A percentile compares a stretch with the other conserved stretches of the same genome.
phyloP scores from a whole-genome alignment of 345 rosid species.

The Salix koriyanagi region DNA sequence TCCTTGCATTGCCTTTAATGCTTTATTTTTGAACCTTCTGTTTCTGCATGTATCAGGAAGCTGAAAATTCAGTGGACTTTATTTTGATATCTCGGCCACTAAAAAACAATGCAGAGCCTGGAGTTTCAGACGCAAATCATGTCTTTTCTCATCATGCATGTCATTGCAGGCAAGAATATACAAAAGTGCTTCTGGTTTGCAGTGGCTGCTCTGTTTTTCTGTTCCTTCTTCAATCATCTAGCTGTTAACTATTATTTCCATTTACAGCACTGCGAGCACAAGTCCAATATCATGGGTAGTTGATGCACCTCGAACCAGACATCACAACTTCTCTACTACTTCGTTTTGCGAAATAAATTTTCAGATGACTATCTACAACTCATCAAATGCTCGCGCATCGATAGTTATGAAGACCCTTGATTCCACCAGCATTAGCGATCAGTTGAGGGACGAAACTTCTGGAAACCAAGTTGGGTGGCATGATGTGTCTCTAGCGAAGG shows the following conservation, averaged over 20 bases:
- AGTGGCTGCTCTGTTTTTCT: conserved; percentile 2
- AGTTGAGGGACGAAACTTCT: conserved; percentile 26
- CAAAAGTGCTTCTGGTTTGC: neutral
- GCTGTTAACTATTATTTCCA: neutral
- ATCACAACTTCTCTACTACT: conserved; percentile 56
- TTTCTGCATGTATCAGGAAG: conserved; percentile 44
- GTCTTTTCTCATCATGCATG: conserved; percentile 78
- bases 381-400: conserved; percentile 42
- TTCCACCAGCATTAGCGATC: conserved; percentile 21
- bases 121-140: conserved; percentile 35
- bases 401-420: conserved; percentile 49
- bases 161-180: conserved; percentile 59
- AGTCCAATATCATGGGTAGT: conserved; percentile 73
- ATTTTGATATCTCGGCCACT: conserved; percentile 52
- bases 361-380: conserved; percentile 63
- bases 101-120: conserved; percentile 33
- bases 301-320: conserved; percentile 53
- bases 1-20: neutral
- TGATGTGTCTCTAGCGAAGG: conserved; percentile 38
- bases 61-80: conserved; percentile 57
- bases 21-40: conserved; percentile 1
- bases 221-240: neutral
- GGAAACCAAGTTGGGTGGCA: conserved; percentile 69
- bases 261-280: conserved; percentile 50
- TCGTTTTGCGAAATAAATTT: conserved; percentile 51